Conservation (phyloP, 441 rosid genomes). For the Gossypium trilobum region DNA sequence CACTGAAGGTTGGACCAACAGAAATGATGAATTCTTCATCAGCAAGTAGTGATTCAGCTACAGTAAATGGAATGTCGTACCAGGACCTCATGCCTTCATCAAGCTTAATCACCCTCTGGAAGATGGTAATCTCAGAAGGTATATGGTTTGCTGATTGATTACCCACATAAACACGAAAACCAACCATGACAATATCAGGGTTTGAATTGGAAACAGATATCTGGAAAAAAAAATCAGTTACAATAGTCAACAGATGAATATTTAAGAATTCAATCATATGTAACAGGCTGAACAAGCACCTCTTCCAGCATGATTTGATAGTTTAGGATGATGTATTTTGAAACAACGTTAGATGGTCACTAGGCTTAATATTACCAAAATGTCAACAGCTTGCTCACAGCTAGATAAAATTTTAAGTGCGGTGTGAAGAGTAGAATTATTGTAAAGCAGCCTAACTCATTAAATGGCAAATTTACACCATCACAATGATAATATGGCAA, state of each 20-base stretch:
- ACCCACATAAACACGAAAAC: constrained; percentile 96
- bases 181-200: constrained; percentile 98
- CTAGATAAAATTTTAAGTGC: not conserved
- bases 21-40: constrained; percentile 90
- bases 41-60: constrained; percentile 97
- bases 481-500: not conserved
- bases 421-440: not conserved
- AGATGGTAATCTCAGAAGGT: constrained; percentile 84
- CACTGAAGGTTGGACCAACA: constrained; percentile 84
- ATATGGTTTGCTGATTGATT: constrained; percentile 82
- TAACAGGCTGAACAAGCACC: constrained; percentile 6
- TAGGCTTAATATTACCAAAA: not conserved
- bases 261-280: not conserved
- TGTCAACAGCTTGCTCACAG: not conserved
- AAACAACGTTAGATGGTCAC: not conserved
- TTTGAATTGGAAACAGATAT: constrained; percentile 88
- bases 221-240: constrained; percentile 34
- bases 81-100: constrained; percentile 98
- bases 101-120: constrained; percentile 88
- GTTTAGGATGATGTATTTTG: not conserved
- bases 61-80: constrained; percentile 98
- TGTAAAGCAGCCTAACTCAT: not conserved
- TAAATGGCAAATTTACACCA: constrained; percentile 5
- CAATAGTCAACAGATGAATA: not conserved
- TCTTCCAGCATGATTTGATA: not conserved